Conservation (phyloP, 352 stramenopile genomes). For the Peronosclerospora sorghi region DNA sequence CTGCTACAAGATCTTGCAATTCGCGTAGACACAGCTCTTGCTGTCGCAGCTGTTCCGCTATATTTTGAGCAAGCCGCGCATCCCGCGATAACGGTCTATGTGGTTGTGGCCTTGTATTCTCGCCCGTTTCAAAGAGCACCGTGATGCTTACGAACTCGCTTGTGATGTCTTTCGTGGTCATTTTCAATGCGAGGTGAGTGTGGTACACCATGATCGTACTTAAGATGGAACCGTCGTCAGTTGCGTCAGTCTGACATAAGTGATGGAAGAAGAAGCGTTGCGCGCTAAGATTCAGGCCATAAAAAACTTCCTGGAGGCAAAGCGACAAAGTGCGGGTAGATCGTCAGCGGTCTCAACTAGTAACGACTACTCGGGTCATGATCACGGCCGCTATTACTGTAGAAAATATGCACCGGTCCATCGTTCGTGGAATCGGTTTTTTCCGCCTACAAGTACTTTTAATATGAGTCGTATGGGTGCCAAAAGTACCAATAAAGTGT, state of each 20-base stretch:
- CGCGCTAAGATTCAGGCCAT: conserved; percentile 77
- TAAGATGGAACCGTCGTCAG: conserved; percentile 3
- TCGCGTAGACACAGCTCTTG: conserved; percentile 72
- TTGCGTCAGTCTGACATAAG: too few relatives aligned
- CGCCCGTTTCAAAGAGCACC: conserved; percentile 71
- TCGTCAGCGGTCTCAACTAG: neutral
- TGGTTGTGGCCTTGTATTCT: conserved; percentile 21
- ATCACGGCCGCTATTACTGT: conserved; percentile 1
- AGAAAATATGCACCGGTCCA: conserved; percentile 17
- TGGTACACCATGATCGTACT: conserved; percentile 4
- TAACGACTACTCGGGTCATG: neutral
- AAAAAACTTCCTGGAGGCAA: conserved; percentile 63
- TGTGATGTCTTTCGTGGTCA: conserved; percentile 49
- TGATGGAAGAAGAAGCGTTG: conserved; percentile 63
- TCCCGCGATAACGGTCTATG: conserved; percentile 64
- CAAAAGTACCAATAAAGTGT: conserved; percentile 49
- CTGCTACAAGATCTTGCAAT: conserved; percentile 55
- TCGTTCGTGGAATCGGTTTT: conserved; percentile 35
- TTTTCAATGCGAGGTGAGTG: neutral
- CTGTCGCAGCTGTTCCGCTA: conserved; percentile 69
- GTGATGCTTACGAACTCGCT: conserved; percentile 79
- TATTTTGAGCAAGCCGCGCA: conserved; percentile 62
- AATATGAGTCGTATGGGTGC: conserved; percentile 1
- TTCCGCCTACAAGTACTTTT: neutral
- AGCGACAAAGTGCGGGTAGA: conserved; percentile 7